A percentile compares a stretch with the other conserved stretches of the same genome.
These are phyloP conservation scores for Arthonia radiata DNA, from an alignment of 495 filamentous ascomycete genomes.

Conservation along the genomic window DNA sequence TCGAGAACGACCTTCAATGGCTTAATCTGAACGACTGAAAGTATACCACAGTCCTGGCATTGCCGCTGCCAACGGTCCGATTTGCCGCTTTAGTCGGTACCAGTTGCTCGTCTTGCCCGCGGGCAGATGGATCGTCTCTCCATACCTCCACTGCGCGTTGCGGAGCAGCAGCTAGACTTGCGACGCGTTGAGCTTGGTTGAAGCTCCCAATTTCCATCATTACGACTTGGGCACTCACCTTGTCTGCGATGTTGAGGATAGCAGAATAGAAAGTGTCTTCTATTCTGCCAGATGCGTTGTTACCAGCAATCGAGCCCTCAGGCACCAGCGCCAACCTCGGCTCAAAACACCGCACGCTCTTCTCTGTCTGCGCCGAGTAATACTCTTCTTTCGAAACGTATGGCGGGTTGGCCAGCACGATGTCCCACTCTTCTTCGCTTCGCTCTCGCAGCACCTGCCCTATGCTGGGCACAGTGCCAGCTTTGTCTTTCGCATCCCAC, in stretches of 20 bases:
- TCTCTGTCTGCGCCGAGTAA: slow-evolving; percentile 26
- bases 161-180: slow-evolving; percentile 5
- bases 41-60: no score
- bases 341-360: slow-evolving; percentile 59
- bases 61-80: no score
- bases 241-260: slow-evolving; percentile 18
- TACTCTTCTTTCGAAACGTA: slow-evolving; percentile 51
- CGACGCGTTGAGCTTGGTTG: slow-evolving; percentile 13
- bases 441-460: no score
- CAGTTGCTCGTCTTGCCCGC: no score
- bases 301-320: slow-evolving; percentile 2
- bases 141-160: no score
- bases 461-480: no score
- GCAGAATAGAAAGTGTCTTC: slow-evolving; percentile 26
- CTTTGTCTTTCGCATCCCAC: no score
- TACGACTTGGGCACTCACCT: slow-evolving; percentile 16
- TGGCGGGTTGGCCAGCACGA: slow-evolving; percentile 77
- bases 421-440: slow-evolving; percentile 34
- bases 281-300: neutral
- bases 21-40: no score
- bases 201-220: slow-evolving; percentile 35
- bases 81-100: no score
- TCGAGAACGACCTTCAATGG: no score
- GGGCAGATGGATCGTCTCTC: no score
- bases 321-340: slow-evolving; percentile 60